These are phyloP conservation scores for Pythium volutum DNA, from an alignment of 352 stramenopile genomes.

Conservation along the genomic window DNA sequence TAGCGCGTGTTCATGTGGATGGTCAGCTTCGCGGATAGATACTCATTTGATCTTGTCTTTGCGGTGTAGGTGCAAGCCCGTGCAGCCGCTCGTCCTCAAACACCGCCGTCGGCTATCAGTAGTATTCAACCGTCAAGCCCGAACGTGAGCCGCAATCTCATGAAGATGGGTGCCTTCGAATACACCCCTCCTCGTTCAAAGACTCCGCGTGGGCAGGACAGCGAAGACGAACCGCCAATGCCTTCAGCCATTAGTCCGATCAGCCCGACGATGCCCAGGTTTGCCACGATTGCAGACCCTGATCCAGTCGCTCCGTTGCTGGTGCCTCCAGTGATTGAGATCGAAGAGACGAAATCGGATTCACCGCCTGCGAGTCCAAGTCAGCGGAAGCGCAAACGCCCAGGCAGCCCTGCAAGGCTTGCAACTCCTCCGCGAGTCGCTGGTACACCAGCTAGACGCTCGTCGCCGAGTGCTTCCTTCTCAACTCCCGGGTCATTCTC, in stretches of 20 bases:
- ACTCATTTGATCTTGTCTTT: background rate
- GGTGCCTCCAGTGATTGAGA: background rate
- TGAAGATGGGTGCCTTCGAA: slow-evolving; percentile 80
- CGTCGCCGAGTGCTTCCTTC: slow-evolving; percentile 15
- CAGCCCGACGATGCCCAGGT: slow-evolving; percentile 50
- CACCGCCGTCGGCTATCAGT: slow-evolving; percentile 66
- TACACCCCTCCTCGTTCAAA: slow-evolving; percentile 51
- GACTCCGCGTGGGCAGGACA: slow-evolving; percentile 25
- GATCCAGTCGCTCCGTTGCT: slow-evolving; percentile 4
- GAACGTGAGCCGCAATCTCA: slow-evolving; percentile 70
- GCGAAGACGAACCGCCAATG: slow-evolving; percentile 7
- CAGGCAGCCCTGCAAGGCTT: slow-evolving; percentile 11
- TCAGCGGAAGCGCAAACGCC: slow-evolving; percentile 51
- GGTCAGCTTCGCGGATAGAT: background rate
- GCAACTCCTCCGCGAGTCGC: background rate
- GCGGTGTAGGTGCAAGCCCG: slow-evolving; percentile 12
- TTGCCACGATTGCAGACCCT: slow-evolving; percentile 46
- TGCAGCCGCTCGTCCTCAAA: slow-evolving; percentile 30
- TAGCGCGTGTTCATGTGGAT: slow-evolving; percentile 15
- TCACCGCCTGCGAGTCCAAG: slow-evolving; percentile 24
- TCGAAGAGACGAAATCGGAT: slow-evolving; percentile 21
- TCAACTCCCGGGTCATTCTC: slow-evolving; percentile 29
- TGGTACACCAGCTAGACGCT: slow-evolving; percentile 9
- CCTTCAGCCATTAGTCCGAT: slow-evolving; percentile 31
- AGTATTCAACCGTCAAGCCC: slow-evolving; percentile 64